These are phyloP conservation scores for Exophiala alcalophila DNA, from an alignment of 2,329 filamentous ascomycete genomes.

Conservation along the genomic window DNA sequence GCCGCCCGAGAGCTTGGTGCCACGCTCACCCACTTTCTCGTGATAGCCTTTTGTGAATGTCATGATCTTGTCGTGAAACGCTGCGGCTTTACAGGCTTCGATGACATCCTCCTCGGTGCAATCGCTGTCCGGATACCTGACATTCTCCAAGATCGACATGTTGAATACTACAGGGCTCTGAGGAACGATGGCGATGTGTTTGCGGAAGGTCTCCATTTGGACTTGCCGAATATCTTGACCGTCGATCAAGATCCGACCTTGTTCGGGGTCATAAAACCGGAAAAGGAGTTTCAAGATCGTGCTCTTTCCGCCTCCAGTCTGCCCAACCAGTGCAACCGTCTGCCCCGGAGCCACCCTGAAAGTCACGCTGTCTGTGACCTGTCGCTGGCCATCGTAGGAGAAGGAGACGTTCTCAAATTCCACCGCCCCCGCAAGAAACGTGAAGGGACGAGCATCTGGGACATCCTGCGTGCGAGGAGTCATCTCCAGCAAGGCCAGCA, in stretches of 20 bases:
- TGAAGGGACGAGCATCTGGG: conserved; percentile 37
- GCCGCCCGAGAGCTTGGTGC: conserved; percentile 51
- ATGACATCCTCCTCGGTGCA: conserved; percentile 60
- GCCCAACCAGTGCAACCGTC: conserved; percentile 55
- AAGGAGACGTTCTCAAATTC: conserved; percentile 52
- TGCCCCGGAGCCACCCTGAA: conserved; percentile 49
- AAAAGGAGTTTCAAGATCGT: conserved; percentile 55
- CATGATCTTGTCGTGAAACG: conserved; percentile 63
- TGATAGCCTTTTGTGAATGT: conserved; percentile 55
- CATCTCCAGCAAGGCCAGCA: conserved; percentile 48
- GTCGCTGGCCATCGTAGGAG: conserved; percentile 51
- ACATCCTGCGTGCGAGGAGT: conserved; percentile 46
- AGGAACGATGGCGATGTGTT: conserved; percentile 61
- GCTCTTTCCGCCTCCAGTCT: conserved; percentile 58
- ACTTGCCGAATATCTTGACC: conserved; percentile 58
- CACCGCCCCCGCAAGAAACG: conserved; percentile 44
- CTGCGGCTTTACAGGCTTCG: conserved; percentile 59
- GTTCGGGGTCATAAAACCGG: conserved; percentile 53
- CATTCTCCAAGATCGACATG: conserved; percentile 61
- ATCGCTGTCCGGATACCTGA: conserved; percentile 61
- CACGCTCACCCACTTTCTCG: conserved; percentile 49
- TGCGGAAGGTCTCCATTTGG: conserved; percentile 56
- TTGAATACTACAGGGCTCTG: conserved; percentile 65
- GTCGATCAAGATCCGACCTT: conserved; percentile 51
- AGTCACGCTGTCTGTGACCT: conserved; percentile 48